Percentiles rank a stretch among this genome's conserved stretches.
These are phyloP conservation scores for Melampsora larici-populina DNA, from an alignment of 1,284 basidiomycete species.

Conservation along the genomic window DNA sequence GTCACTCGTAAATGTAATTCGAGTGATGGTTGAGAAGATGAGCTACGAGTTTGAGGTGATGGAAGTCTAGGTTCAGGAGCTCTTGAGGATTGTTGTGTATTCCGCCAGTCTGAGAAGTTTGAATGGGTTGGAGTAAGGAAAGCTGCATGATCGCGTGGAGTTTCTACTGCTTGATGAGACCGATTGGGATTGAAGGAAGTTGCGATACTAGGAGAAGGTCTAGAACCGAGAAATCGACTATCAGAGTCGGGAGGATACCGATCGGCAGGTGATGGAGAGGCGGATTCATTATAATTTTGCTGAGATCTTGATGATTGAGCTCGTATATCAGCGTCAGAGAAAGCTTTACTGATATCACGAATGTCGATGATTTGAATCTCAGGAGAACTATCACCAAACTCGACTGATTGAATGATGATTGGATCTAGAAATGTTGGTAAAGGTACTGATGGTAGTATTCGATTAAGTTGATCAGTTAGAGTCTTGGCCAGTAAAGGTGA, in stretches of 20 bases:
- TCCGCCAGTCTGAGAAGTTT: not conserved
- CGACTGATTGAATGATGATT: slow-evolving; percentile 75
- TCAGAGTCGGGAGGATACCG: not conserved
- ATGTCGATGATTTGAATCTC: slow-evolving; percentile 86
- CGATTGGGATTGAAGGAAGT: not conserved
- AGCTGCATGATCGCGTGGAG: not conserved
- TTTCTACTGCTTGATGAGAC: not conserved
- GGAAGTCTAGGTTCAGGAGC: not conserved
- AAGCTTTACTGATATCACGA: slow-evolving; percentile 79
- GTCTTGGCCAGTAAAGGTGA: slow-evolving; percentile 68
- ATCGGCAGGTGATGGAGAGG: not conserved
- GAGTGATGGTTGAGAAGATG: slow-evolving; percentile 52
- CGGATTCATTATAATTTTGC: not conserved
- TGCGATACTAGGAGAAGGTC: not conserved
- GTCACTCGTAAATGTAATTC: slow-evolving; percentile 57
- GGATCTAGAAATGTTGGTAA: slow-evolving; percentile 91
- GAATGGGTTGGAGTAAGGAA: not conserved
- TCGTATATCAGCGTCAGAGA: not conserved
- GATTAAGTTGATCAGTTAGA: slow-evolving; percentile 75
- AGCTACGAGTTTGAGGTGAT: not conserved
- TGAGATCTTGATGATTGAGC: not conserved
- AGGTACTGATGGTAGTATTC: slow-evolving; percentile 66
- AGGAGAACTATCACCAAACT: too few species aligned
- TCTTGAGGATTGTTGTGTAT: not conserved
- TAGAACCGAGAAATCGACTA: not conserved